Conservation (phyloP, 192 early-diverging fungal genomes). For the Irineochytrium annulatum region DNA sequence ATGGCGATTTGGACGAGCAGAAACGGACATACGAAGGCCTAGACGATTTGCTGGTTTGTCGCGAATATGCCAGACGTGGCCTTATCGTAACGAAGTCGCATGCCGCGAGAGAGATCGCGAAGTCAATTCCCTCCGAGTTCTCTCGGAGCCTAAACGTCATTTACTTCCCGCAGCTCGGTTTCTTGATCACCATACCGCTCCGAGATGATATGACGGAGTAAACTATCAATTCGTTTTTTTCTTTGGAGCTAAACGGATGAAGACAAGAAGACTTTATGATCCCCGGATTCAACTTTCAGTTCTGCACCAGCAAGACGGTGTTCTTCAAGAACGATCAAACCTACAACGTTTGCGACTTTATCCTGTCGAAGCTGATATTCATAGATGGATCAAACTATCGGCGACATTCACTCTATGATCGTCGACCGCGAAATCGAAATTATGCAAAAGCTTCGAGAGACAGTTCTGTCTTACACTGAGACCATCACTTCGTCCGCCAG, state of each 20-base stretch:
- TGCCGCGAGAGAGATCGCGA: slow-evolving; percentile 56
- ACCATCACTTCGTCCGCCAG: slow-evolving; percentile 36
- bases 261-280: slow-evolving; percentile 15
- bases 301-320: slow-evolving; percentile 55
- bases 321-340: slow-evolving; percentile 70
- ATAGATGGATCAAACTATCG: slow-evolving; percentile 70
- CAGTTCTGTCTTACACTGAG: slow-evolving; percentile 36
- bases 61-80: too few relatives aligned
- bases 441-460: slow-evolving; percentile 65
- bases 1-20: slow-evolving; percentile 64
- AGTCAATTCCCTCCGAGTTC: slow-evolving; percentile 48
- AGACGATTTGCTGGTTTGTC: slow-evolving; percentile 60
- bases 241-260: neutral
- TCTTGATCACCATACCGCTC: slow-evolving; percentile 64
- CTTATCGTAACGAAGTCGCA: slow-evolving; percentile 26
- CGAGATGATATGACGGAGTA: slow-evolving; percentile 41
- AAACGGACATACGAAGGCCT: slow-evolving; percentile 61
- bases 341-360: slow-evolving; percentile 30
- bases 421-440: slow-evolving; percentile 84
- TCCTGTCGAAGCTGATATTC: slow-evolving; percentile 13
- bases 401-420: slow-evolving; percentile 82
- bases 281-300: slow-evolving; percentile 44
- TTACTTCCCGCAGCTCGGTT: slow-evolving; percentile 79
- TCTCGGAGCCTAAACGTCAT: slow-evolving; percentile 60
- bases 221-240: slow-evolving; percentile 32